Base-by-base conservation (phyloP, 139 green algal species). In the Chloropicon primus region DNA sequence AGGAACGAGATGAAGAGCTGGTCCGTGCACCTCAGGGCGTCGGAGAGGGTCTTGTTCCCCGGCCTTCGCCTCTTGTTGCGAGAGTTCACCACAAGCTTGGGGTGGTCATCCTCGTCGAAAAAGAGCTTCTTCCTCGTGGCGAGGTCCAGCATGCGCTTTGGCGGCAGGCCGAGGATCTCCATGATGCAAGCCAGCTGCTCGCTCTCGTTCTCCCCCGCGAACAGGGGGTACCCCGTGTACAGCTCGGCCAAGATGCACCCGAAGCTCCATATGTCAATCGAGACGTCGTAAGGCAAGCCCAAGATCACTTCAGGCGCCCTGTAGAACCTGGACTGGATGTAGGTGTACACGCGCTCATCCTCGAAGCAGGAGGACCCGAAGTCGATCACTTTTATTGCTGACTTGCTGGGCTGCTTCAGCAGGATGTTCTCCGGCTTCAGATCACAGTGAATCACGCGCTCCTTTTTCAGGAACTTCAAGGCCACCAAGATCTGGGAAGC, bases 351-450 rank as follows among this genome's bases (percentile, higher is more conserved):
- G 76, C 93, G 89, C 83, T 99, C 95, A 10, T 89, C 95, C 71
- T 86, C 86, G 82, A 96, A 98, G 87, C 94, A 98, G 53, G 86
- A 92, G 26, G 86, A 94, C 25, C 95, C 95, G 21, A 99, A 81
- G 84, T 99, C 95, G 78, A 99, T 99, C 22, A 98, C 85, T 72
- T 94, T 96, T 81, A 95, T 88, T 72, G 77, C 80, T 17, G 84
- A 90, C 53, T 86, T 86, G 80, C 88, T 86, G 86, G 95, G 96
- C 80, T 75, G 88, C 80, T 94, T 93, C 72, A 98, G 90, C 72
- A 98, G 84, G 78, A 98, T 96, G 87, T 99, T 99, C 73, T 99
- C 94, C 1, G 94, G 94, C 84, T 98, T 98, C 22, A 98, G 84
- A 82, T 98, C 94, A 28, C 89, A 91, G 83, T 98, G 94, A 72